Base-by-base conservation (phyloP, 2,329 filamentous ascomycete species). In the Alternaria panax region DNA sequence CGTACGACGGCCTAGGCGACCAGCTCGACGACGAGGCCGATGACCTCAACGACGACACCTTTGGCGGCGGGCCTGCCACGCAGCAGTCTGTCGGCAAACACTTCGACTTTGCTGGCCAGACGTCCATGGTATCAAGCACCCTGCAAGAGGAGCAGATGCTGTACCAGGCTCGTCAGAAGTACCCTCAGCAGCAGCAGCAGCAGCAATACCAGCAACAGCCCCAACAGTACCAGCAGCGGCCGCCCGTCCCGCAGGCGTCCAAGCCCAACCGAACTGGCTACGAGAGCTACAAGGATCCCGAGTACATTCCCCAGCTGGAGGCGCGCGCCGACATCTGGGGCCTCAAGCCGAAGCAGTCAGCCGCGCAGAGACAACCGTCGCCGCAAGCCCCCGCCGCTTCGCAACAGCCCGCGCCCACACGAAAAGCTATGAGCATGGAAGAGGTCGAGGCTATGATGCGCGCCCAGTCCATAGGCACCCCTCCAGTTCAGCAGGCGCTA, bases 41-140 rank as follows among this genome's bases (percentile, higher is more conserved):
- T 82, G 92, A 87, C 51, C 92, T 97, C 84, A 99, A 99, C 79
- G 92, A 98, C 71, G 95, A 98, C 76, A 99, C 95, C 2, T 99
- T 99, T 57, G 85, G 82, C 58, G 80, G 78, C 57, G 80, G 78
- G 34, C 80, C 83, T 28, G 83, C 77, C 52, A 80, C 79, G 32
- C 77, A 81, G 70, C 78, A 84, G 67, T 71, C 83, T 11, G 87
- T 95, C 59, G 93, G 93, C 74, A 96, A 92, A 77, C 94, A 99
- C 79, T 98, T 98, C 72, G 95, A 99, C 78, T 99, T 98, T 80
- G 96, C 96, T 66, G 93, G 93, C 40, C 89, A 92, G 73, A 99
- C 95, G 7, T 93, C 93, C 58, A 88, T 93, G 79, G 91, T 97
- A 40, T 86, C 93, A 20, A 86, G 89, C 80, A 93, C 90, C 34